phyloP scores from a whole-genome alignment of 768 basidiomycete species.

The Ephemerocybe angulata region DNA sequence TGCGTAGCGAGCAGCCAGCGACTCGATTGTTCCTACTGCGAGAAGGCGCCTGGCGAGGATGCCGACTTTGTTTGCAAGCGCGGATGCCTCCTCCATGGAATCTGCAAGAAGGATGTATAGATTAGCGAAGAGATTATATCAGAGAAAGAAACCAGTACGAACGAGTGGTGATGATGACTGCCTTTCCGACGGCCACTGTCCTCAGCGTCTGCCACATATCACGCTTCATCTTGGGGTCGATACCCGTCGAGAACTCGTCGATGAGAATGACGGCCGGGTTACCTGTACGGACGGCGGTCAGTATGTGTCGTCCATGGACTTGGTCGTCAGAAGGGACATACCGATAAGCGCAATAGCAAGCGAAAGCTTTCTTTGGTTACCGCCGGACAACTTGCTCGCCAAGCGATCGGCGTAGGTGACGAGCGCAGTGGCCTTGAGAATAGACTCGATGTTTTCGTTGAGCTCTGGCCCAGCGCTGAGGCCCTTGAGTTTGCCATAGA shows the following conservation, averaged over 20 bases:
- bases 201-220: constrained; percentile 79
- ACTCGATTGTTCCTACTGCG: constrained; percentile 64
- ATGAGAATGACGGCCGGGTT: constrained; percentile 77
- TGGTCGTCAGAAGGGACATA: constrained; percentile 1
- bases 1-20: constrained; percentile 62
- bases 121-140: not conserved
- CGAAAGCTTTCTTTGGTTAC: constrained; percentile 74
- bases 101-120: constrained; percentile 37
- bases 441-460: constrained; percentile 46
- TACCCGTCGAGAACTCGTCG: constrained; percentile 81
- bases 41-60: constrained; percentile 71
- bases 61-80: constrained; percentile 70
- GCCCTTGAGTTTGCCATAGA: constrained; percentile 75
- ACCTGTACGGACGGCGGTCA: constrained; percentile 31
- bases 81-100: constrained; percentile 83
- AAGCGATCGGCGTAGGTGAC: constrained; percentile 61
- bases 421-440: constrained; percentile 59
- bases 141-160: constrained; percentile 24
- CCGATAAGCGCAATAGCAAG: constrained; percentile 67
- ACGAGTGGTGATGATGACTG: constrained; percentile 72
- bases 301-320: too few species aligned
- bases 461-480: constrained; percentile 48
- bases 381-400: constrained; percentile 73
- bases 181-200: constrained; percentile 62
- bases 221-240: constrained; percentile 79